Evolutionary conservation across 2,329 filamentous ascomycete genomes (phyloP).

Genomic region (Pseudogymnoascus sp.): DNA sequence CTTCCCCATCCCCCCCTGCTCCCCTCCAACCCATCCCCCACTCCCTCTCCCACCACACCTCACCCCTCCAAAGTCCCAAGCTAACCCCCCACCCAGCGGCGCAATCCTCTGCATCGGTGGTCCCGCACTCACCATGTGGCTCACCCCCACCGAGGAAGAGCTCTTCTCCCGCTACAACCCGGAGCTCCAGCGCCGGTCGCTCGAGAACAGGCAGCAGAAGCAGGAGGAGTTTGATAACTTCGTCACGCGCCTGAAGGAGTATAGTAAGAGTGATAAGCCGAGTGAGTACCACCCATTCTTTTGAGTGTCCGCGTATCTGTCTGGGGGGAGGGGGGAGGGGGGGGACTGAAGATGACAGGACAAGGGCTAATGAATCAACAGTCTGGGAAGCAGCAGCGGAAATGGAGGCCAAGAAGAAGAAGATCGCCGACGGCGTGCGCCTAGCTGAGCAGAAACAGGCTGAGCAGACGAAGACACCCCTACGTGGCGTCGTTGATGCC

Average conservation of each 20-base stretch:
- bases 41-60: neutral
- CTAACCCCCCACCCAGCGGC: slow-evolving; percentile 46
- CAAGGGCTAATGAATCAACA: slow-evolving; percentile 17
- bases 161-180: slow-evolving; percentile 89
- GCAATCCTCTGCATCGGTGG: slow-evolving; percentile 68
- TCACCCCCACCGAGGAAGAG: slow-evolving; percentile 82
- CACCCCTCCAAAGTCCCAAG: slow-evolving; percentile 9
- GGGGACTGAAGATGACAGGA: slow-evolving; percentile 4
- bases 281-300: slow-evolving; percentile 49
- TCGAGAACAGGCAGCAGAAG: slow-evolving; percentile 67
- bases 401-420: slow-evolving; percentile 29
- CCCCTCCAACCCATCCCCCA: neutral
- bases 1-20: neutral
- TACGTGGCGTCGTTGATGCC: neutral
- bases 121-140: slow-evolving; percentile 70
- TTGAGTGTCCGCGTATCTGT: neutral
- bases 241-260: slow-evolving; percentile 72
- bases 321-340: neutral
- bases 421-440: slow-evolving; percentile 17
- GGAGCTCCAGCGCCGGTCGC: slow-evolving; percentile 78
- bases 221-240: slow-evolving; percentile 88
- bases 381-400: slow-evolving; percentile 39
- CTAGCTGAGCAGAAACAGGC: neutral
- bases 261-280: slow-evolving; percentile 83
- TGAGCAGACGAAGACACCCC: neutral